Evolutionary conservation across 305 asterid species (phyloP).

Genomic region (Fraxinus albicans): DNA sequence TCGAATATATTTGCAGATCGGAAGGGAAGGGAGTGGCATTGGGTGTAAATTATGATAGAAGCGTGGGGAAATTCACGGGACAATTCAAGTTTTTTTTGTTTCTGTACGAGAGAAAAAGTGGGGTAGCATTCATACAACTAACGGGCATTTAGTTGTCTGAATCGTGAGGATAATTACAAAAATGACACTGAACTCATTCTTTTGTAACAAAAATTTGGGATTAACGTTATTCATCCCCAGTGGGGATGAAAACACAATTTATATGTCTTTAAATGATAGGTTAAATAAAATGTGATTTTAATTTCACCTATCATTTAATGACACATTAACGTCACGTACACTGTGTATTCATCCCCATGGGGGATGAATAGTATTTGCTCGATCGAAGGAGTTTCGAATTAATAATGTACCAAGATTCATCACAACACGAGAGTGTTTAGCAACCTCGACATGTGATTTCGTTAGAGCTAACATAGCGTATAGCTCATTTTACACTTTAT

Average conservation of each 20-base stretch:
- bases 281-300: no score
- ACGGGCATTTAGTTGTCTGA: not conserved
- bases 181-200: not conserved
- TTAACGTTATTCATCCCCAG: no score
- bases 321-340: no score
- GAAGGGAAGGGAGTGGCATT: not conserved
- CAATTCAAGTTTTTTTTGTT: not conserved
- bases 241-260: no score
- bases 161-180: not conserved
- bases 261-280: no score
- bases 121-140: not conserved
- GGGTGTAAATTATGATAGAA: not conserved
- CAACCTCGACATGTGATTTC: not conserved
- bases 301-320: no score
- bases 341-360: no score
- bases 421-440: not conserved
- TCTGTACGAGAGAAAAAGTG: not conserved
- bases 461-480: not conserved
- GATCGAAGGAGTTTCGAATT: not conserved
- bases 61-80: not conserved
- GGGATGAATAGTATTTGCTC: not conserved
- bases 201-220: not conserved
- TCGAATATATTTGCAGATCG: not conserved
- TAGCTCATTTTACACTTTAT: not conserved
- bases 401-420: not conserved